A percentile compares a stretch with the other conserved stretches of the same genome.
These are phyloP conservation scores for Lasiodiplodia theobromae DNA, from an alignment of 2,329 filamentous ascomycete genomes.

Conservation along the genomic window DNA sequence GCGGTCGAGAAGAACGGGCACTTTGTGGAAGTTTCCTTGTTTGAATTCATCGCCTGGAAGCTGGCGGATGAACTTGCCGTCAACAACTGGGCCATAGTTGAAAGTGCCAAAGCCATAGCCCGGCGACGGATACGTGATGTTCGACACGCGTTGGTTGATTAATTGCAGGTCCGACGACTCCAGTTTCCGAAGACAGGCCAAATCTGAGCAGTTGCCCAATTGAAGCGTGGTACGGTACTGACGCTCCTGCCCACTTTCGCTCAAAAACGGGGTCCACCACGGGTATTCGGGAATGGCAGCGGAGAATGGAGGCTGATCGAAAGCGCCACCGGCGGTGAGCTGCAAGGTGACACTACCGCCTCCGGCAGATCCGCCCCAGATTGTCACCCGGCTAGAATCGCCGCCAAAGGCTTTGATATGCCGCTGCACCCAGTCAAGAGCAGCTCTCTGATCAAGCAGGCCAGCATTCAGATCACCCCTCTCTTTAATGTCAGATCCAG, in stretches of 20 bases:
- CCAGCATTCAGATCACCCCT: conserved; percentile 67
- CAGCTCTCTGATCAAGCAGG: conserved; percentile 67
- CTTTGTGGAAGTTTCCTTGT: conserved; percentile 43
- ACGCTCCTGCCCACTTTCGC: conserved; percentile 35
- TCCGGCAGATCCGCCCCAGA: conserved; percentile 69
- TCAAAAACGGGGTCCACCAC: conserved; percentile 32
- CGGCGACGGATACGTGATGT: conserved; percentile 29
- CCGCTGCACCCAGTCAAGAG: conserved; percentile 67
- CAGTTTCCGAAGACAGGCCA: conserved; percentile 40
- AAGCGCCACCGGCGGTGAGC: conserved; percentile 49
- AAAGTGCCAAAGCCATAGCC: conserved; percentile 46
- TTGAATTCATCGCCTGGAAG: conserved; percentile 44
- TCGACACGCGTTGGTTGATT: conserved; percentile 41
- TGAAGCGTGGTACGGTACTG: conserved; percentile 41
- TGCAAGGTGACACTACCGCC: conserved; percentile 61
- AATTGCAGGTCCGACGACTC: conserved; percentile 40
- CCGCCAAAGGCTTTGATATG: conserved; percentile 63
- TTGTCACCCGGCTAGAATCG: conserved; percentile 64
- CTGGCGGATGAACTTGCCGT: conserved; percentile 48
- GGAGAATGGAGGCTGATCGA: conserved; percentile 49
- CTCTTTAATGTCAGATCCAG: conserved; percentile 61
- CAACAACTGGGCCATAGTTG: conserved; percentile 51
- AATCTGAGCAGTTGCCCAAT: conserved; percentile 34
- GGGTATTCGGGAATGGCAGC: conserved; percentile 48
- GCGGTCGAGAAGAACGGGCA: conserved; percentile 46